These are phyloP conservation scores for Sugiyamaella valdiviana DNA, from an alignment of 805 yeast genomes.

Conservation along the genomic window DNA sequence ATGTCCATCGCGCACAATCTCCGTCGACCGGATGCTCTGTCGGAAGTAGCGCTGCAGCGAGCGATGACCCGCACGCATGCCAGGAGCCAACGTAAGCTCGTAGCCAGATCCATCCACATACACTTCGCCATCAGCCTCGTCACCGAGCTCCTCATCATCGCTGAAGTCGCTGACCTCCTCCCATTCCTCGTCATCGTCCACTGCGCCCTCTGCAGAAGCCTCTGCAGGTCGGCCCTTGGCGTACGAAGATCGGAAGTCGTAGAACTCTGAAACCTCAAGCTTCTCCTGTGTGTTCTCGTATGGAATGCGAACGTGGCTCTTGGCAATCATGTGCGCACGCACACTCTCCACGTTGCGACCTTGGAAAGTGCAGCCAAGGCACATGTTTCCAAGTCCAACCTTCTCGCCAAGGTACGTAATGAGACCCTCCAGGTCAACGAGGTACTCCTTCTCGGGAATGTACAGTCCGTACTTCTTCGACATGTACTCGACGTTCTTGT, in stretches of 20 bases:
- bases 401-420: conserved; percentile 71
- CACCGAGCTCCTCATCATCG: conserved; percentile 23
- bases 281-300: conserved; percentile 77
- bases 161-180: conserved; percentile 34
- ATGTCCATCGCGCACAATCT: conserved; percentile 53
- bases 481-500: conserved; percentile 69
- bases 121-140: conserved; percentile 30
- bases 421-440: conserved; percentile 65
- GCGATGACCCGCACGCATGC: conserved; percentile 76
- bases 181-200: conserved; percentile 31
- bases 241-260: conserved; percentile 72
- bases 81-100: conserved; percentile 70
- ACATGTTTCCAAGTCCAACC: conserved; percentile 75
- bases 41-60: conserved; percentile 64
- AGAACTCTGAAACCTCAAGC: conserved; percentile 68
- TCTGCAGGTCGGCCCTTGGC: conserved; percentile 30
- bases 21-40: conserved; percentile 52
- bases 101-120: conserved; percentile 52
- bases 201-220: conserved; percentile 32
- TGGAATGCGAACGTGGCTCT: conserved; percentile 84
- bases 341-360: conserved; percentile 83
- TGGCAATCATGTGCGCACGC: conserved; percentile 79
- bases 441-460: conserved; percentile 72
- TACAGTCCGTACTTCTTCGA: conserved; percentile 73
- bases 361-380: conserved; percentile 74